These are phyloP conservation scores for Volvox carteri DNA, from an alignment of 163 green algal species.

Conservation along the genomic window DNA sequence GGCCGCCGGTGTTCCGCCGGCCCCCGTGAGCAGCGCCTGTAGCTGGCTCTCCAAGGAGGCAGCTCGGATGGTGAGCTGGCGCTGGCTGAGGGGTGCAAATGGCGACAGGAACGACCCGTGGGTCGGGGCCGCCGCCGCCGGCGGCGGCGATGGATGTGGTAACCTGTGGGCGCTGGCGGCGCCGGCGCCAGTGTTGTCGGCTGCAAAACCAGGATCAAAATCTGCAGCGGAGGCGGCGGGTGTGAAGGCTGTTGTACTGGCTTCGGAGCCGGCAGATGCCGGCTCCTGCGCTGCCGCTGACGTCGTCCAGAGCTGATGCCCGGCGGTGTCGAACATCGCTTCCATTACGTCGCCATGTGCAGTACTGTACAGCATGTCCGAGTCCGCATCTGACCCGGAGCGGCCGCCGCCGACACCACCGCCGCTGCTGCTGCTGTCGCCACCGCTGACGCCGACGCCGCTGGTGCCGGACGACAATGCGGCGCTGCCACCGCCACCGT, in stretches of 20 bases:
- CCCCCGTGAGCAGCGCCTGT: background rate
- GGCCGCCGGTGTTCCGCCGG: too few species aligned
- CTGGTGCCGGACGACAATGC: background rate
- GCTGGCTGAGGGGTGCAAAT: conserved; percentile 45
- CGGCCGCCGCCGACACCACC: conserved; percentile 46
- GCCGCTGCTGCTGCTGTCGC: background rate
- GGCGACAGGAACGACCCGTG: conserved; percentile 28
- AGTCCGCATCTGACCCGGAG: conserved; percentile 22
- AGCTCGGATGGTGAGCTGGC: conserved; percentile 33
- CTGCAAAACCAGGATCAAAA: too few species aligned
- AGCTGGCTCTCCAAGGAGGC: conserved; percentile 41
- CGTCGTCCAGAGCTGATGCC: background rate
- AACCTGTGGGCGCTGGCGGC: background rate
- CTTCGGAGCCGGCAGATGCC: too few species aligned
- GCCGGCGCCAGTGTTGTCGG: background rate
- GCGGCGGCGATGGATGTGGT: background rate
- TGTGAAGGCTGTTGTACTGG: too few species aligned
- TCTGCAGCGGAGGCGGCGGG: too few species aligned
- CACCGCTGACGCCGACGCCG: background rate
- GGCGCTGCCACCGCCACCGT: background rate
- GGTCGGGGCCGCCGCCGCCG: background rate
- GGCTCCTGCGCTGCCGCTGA: too few species aligned
- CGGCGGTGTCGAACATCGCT: background rate
- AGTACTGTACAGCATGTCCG: conserved; percentile 26
- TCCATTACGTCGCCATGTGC: background rate